Percentiles rank a stretch among this genome's conserved stretches.
phyloP scores from a whole-genome alignment of 1,139 yeast species.

The Pneumocystis wakefieldiae region DNA sequence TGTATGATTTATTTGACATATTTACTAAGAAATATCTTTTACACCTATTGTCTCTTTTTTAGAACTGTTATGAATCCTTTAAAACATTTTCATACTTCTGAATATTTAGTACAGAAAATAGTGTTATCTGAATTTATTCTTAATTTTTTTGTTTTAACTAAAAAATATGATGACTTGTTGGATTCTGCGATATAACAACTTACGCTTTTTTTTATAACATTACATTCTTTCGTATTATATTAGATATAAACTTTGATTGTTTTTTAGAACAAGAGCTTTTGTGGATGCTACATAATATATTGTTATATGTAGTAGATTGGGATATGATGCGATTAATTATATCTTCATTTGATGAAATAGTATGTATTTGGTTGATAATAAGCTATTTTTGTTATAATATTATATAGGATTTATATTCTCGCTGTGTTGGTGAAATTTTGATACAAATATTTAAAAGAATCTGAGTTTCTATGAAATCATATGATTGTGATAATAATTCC shows the following conservation, averaged over 20 bases:
- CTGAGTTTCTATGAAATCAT: neutral
- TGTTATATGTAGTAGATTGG: neutral
- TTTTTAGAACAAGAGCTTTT: neutral
- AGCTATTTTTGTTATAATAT: neutral
- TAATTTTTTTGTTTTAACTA: neutral
- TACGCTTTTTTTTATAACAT: neutral
- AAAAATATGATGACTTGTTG: neutral
- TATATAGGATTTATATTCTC: neutral
- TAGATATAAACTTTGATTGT: neutral
- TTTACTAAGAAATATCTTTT: neutral
- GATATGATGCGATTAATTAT: neutral
- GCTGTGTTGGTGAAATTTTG: neutral
- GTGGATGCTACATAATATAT: neutral
- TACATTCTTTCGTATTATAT: neutral
- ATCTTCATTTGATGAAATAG: neutral
- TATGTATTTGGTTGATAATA: neutral
- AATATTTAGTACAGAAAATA: neutral
- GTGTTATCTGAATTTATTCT: neutral
- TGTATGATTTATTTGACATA: neutral
- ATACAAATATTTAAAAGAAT: neutral
- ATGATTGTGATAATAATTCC: neutral
- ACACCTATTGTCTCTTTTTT: neutral
- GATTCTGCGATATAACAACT: neutral
- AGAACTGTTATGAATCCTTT: neutral
- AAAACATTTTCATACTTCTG: neutral